Base-by-base conservation (phyloP, 2,329 filamentous ascomycete genomes). In the Hymenoscyphus repandus region DNA sequence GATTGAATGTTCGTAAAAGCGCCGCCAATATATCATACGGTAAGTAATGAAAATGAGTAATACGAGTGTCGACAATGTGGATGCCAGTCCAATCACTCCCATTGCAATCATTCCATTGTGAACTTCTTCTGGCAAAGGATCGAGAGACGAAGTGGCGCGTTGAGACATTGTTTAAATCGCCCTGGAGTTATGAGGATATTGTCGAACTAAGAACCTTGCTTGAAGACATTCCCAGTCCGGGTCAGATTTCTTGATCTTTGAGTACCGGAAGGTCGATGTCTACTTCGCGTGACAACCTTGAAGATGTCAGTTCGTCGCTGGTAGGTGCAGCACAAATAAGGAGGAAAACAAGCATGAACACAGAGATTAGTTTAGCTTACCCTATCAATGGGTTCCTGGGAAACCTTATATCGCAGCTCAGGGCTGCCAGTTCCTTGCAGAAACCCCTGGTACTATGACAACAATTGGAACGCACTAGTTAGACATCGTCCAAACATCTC, bases 81-180 rank as follows among this genome's bases (percentile, higher is more conserved):
- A 78, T 6, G 77, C 51, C 37, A 75, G 66, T 13, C 70, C 75
- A 22, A 78, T 62, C 27, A 63, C 58, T 20, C 74, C 69, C 49
- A 78, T 70, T 13, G 92, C 86, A 27, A 95, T 80, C 58, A 99
- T 83, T 65, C 97, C 93, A 60, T 86, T 76, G 15, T 91, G 88
- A 49, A 97, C 84, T 45, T 96, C 90, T 15, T 86, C 80, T 1
- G 93, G 93, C n/a, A 99, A 75, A 10, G 91, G 92, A 65, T 96
- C 88, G 9, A 97, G 75, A 68, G 97, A 97, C 61, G 44, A 49
- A 12, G 31, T 54, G 11, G 52, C 47, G 31, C 47, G 15, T 6
- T 38, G 33, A 11, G 13, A 17, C 45, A 47, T 47, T 6, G 34
- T 47, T 33, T 5, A 31, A 17, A 6, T 13, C 18, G 20, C 27